These are phyloP conservation scores for Fonsecaea monophora DNA, from an alignment of 2,329 filamentous ascomycete species.

Conservation along the genomic window DNA sequence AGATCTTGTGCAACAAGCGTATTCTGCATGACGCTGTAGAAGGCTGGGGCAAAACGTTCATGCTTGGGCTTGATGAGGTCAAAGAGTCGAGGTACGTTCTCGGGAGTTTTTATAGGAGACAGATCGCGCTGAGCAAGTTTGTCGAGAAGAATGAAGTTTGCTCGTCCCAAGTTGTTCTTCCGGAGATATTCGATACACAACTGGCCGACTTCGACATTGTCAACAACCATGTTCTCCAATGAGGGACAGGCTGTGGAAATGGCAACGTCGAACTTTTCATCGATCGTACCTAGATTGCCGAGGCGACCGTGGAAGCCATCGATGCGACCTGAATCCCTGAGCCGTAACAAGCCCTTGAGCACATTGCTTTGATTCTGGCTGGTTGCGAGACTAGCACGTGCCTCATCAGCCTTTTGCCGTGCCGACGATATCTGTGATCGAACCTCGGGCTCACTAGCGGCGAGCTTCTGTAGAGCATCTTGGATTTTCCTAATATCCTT, in stretches of 20 bases:
- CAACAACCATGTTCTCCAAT: conserved; percentile 95
- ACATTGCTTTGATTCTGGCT: conserved; percentile 95
- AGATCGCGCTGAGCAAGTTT: conserved; percentile 81
- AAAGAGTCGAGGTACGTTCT: conserved; percentile 89
- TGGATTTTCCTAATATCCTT: conserved; percentile 76
- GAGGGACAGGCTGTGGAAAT: conserved; percentile 94
- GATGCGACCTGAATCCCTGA: conserved; percentile 94
- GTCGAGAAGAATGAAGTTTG: conserved; percentile 95
- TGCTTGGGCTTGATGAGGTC: conserved; percentile 91
- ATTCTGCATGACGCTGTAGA: conserved; percentile 94
- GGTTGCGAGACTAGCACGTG: conserved; percentile 83
- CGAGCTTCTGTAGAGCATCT: conserved; percentile 73
- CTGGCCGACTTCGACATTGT: conserved; percentile 93
- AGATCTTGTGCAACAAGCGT: conserved; percentile 92
- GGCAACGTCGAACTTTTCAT: conserved; percentile 93
- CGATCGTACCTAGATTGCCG: conserved; percentile 91
- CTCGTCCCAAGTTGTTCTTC: conserved; percentile 95
- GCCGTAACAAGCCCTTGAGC: conserved; percentile 85
- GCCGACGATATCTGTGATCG: conserved; percentile 85
- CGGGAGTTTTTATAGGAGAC: conserved; percentile 81
- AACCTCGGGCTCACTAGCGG: conserved; percentile 79
- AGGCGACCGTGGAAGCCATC: conserved; percentile 96
- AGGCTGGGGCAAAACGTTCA: conserved; percentile 83
- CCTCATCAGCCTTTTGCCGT: conserved; percentile 94
- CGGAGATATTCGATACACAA: conserved; percentile 97